Evolutionary conservation across 2,329 filamentous ascomycete genomes (phyloP), one percentile per base, ranked within the genome.

Genomic region (Claviceps arundinis): DNA sequence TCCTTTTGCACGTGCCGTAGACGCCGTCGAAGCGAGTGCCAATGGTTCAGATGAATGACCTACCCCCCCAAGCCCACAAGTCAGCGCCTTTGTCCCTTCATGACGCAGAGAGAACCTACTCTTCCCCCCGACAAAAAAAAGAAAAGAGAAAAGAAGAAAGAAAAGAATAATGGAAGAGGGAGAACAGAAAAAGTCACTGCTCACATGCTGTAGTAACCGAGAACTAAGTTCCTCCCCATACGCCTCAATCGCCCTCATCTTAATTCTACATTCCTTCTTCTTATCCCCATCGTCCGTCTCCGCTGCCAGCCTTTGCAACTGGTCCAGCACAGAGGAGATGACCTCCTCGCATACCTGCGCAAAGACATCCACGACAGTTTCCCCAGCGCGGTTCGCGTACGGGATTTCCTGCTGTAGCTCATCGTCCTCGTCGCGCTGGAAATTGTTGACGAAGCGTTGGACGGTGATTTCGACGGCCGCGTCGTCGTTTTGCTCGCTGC

Each of bases 301-400:
- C 0, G 53, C 51, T 4, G 60, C 49, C 9, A 70, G 65, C 37
- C 75, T 70, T 44, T 73, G 66, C 2, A 81, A 62, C 47, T 72
- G 72, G 1, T 67, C 66, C 37, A 82, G 61, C 14, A 70, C 74
- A 2, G 70, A 65, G n/a, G 70, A 71, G 19, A 82, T 69, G 37
- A 82, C 71, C 59, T 84, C 80, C 37, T 80, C 74, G 60, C 78
- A 84, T 14, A 83, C 71, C 56, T 82, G 75, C 5, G 75, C 70
- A 40, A 85, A 69, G 1, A 84, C 80, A 57, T 85, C 81, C 2
- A 84, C 69, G 0, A 77, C 72, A 47, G 80, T 85, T 57, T 83
- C 80, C 46, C 78, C 77, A 22, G 68, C 65, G 16, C 73, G 71
- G 57, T 74, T 76, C 0, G 72, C 68, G 55, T 76, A 78, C 0